Evolutionary conservation across 345 rosid genomes (phyloP), one percentile per base, ranked within the genome.

Genomic region (Acer negundo): DNA sequence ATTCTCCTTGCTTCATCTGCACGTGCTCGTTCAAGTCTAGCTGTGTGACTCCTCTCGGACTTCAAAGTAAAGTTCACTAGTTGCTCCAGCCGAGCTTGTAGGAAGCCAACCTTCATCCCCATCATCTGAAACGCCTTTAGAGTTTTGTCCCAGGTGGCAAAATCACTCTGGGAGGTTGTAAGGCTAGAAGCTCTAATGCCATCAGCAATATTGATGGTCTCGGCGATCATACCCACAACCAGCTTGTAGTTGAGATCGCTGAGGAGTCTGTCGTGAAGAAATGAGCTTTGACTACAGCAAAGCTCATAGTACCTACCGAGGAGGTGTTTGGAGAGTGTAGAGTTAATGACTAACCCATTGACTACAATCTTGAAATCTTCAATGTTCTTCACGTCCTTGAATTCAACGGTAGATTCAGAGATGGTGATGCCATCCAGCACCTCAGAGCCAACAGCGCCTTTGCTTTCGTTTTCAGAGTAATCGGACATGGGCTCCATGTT

Each of bases 131-230:
- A 84, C 6, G 85, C 80, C 28, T 78, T 66, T 73, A 86, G 63
- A 28, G 86, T 86, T 76, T 70, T 75, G 75, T 76, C 79, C 88
- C 89, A 86, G 22, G 55, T 55, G 4, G 49, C 64, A 61, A 78
- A 84, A 67, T 74, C 46, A 9, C 74, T 72, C 7, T 3, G 63
- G 6, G 80, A 58, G 0, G 86, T 59, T 10, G 80, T 71, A 55
- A 83, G 26, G 64, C 74, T 79, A 80, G 84, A 82, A 49, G 81
- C 85, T 82, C 84, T 83, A 49, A 86, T 84, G 44, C 87, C 86
- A 76, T 84, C 86, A 1, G 86, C 85, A 22, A 81, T 83, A 78
- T 78, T 80, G 15, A 84, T 70, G 22, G 79, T 78, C 77, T 71
- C 75, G 0, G 75, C 22, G 46, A 82, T 79, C 51, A 83, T 77